Evolutionary conservation across 163 green algal species (phyloP).

Genomic region (Picocystis sp.): DNA sequence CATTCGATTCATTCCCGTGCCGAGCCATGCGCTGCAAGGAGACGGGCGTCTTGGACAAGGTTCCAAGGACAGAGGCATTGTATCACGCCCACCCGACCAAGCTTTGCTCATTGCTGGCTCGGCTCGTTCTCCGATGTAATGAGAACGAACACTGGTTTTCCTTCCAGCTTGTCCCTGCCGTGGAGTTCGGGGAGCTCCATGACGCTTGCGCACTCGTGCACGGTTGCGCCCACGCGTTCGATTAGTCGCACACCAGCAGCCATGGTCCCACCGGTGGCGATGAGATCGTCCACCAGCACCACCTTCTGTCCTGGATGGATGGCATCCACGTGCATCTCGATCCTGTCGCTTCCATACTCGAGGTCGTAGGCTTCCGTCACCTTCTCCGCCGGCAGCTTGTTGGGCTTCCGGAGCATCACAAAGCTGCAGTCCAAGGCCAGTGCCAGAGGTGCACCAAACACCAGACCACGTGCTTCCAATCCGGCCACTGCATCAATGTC

Average conservation of each 20-base stretch:
- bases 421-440: slow-evolving; percentile 67
- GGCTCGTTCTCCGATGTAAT: too few relatives aligned
- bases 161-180: too few relatives aligned
- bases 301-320: slow-evolving; percentile 66
- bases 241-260: slow-evolving; percentile 38
- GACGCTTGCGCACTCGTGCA: slow-evolving; percentile 65
- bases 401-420: slow-evolving; percentile 89
- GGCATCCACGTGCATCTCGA: slow-evolving; percentile 86
- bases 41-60: too few relatives aligned
- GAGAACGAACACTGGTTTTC: too few relatives aligned
- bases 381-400: slow-evolving; percentile 71
- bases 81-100: too few relatives aligned
- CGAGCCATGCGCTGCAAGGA: too few relatives aligned
- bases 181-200: slow-evolving; percentile 58
- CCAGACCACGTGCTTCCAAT: slow-evolving; percentile 91
- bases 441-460: slow-evolving; percentile 92
- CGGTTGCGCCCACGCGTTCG: slow-evolving; percentile 43
- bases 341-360: slow-evolving; percentile 84
- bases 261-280: slow-evolving; percentile 85
- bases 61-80: too few relatives aligned
- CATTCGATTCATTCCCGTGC: too few relatives aligned
- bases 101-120: too few relatives aligned
- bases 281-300: slow-evolving; percentile 89
- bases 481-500: slow-evolving; percentile 29
- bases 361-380: slow-evolving; percentile 48